phyloP scores from a whole-genome alignment of 2,329 filamentous ascomycete genomes.

The Fusarium begoniae region DNA sequence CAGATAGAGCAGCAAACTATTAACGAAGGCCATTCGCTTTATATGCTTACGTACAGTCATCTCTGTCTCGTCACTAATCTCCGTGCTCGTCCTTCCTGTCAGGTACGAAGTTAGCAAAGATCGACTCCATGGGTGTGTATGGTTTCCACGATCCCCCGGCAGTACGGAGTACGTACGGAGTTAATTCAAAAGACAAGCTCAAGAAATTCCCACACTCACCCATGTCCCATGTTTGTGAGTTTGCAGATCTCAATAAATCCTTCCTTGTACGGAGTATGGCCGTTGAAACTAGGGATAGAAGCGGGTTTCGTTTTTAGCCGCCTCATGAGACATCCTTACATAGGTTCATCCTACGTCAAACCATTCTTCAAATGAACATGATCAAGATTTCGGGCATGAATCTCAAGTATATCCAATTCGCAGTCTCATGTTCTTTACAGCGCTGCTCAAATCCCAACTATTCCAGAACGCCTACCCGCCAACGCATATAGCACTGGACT shows the following conservation, averaged over 20 bases:
- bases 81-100: slow-evolving; percentile 10
- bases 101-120: slow-evolving; percentile 16
- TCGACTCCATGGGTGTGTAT: slow-evolving; percentile 6
- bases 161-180: background rate
- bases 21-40: background rate
- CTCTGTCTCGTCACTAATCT: slow-evolving; percentile 28
- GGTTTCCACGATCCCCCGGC: background rate
- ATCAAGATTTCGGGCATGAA: background rate
- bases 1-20: slow-evolving; percentile 1
- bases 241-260: slow-evolving; percentile 37
- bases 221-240: slow-evolving; percentile 1
- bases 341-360: background rate
- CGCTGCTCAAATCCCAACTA: slow-evolving; percentile 34
- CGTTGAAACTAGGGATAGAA: slow-evolving; percentile 7
- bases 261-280: slow-evolving; percentile 14
- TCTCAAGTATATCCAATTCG: background rate
- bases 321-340: slow-evolving; percentile 7
- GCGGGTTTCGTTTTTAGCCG: slow-evolving; percentile 7
- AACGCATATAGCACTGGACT: slow-evolving; percentile 37
- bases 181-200: background rate
- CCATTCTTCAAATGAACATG: background rate
- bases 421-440: slow-evolving; percentile 24
- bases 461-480: slow-evolving; percentile 42
- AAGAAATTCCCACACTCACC: background rate
- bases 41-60: slow-evolving; percentile 10